phyloP scores from a whole-genome alignment of 257 asterid species.

The Fraxinus cuspidata region DNA sequence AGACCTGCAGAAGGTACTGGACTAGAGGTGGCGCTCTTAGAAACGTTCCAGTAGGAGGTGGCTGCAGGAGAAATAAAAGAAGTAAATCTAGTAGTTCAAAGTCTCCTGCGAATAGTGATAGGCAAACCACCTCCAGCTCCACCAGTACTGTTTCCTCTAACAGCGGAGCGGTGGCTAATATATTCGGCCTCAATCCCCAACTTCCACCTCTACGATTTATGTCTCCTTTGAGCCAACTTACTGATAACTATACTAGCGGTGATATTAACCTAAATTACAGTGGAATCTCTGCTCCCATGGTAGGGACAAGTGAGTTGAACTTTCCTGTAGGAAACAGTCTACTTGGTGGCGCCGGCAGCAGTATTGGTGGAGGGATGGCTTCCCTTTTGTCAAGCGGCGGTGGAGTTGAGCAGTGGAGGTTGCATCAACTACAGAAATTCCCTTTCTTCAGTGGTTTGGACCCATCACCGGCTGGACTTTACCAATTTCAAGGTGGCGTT shows the following conservation, averaged over 20 bases:
- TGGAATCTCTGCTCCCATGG: slow-evolving; percentile 41
- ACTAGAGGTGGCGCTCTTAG: slow-evolving; percentile 88
- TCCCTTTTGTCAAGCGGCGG: slow-evolving; percentile 43
- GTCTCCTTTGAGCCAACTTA: slow-evolving; percentile 67
- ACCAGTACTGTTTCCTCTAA: slow-evolving; percentile 49
- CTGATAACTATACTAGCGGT: slow-evolving; percentile 40
- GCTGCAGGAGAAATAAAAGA: slow-evolving; percentile 78
- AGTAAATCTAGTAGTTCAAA: slow-evolving; percentile 59
- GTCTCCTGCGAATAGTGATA: slow-evolving; percentile 60
- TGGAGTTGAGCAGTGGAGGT: slow-evolving; percentile 69
- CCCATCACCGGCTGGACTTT: slow-evolving; percentile 14
- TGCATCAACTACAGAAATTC: slow-evolving; percentile 58
- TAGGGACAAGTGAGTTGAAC: slow-evolving; percentile 47
- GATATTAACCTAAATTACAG: slow-evolving; percentile 49
- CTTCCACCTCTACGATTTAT: slow-evolving; percentile 58
- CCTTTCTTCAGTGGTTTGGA: slow-evolving; percentile 56
- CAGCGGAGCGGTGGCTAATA: slow-evolving; percentile 24
- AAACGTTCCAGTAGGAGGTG: slow-evolving; percentile 90
- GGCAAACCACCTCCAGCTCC: slow-evolving; percentile 51
- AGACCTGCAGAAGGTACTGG: slow-evolving; percentile 91
- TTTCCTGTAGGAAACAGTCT: slow-evolving; percentile 43
- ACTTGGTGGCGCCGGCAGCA: slow-evolving; percentile 32
- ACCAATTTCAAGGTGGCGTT: slow-evolving; percentile 45
- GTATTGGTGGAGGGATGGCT: slow-evolving; percentile 36
- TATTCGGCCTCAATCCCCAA: slow-evolving; percentile 53